These are phyloP conservation scores for Wolfiporia cocos DNA, from an alignment of 1,284 basidiomycete species.

Conservation along the genomic window DNA sequence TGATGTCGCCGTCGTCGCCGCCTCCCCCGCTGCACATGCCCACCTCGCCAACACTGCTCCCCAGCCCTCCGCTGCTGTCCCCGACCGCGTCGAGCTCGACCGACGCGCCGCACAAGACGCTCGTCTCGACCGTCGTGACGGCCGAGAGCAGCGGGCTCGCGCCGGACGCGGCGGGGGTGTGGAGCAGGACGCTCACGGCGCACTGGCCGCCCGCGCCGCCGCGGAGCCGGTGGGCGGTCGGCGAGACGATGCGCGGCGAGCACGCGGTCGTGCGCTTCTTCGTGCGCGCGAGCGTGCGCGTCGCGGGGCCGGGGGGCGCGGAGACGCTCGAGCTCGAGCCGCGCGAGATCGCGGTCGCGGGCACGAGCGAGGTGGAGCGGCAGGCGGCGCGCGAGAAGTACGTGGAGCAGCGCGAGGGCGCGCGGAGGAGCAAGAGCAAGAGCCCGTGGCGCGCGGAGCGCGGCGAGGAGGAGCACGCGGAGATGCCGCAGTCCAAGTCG, in stretches of 20 bases:
- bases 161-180: slow-evolving; percentile 48
- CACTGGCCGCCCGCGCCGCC: slow-evolving; percentile 69
- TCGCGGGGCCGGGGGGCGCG: slow-evolving; percentile 46
- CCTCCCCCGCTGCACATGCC: slow-evolving; percentile 23
- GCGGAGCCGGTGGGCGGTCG: slow-evolving; percentile 66
- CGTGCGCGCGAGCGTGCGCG: slow-evolving; percentile 57
- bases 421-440: slow-evolving; percentile 50
- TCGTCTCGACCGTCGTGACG: slow-evolving; percentile 47
- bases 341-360: slow-evolving; percentile 56
- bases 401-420: slow-evolving; percentile 35
- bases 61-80: slow-evolving; percentile 17
- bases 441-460: slow-evolving; percentile 38
- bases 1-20: slow-evolving; percentile 16
- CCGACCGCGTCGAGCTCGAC: slow-evolving; percentile 14
- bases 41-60: slow-evolving; percentile 20
- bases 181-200: slow-evolving; percentile 57
- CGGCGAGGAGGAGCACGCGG: slow-evolving; percentile 6
- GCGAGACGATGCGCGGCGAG: slow-evolving; percentile 65
- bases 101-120: slow-evolving; percentile 36
- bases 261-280: slow-evolving; percentile 66
- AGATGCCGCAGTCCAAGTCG: slow-evolving; percentile 3
- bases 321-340: slow-evolving; percentile 66
- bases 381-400: slow-evolving; percentile 59
- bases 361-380: slow-evolving; percentile 65
- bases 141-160: slow-evolving; percentile 49